These are phyloP conservation scores for Monosporozyma solicola DNA, from an alignment of 805 yeast species.

Conservation along the genomic window DNA sequence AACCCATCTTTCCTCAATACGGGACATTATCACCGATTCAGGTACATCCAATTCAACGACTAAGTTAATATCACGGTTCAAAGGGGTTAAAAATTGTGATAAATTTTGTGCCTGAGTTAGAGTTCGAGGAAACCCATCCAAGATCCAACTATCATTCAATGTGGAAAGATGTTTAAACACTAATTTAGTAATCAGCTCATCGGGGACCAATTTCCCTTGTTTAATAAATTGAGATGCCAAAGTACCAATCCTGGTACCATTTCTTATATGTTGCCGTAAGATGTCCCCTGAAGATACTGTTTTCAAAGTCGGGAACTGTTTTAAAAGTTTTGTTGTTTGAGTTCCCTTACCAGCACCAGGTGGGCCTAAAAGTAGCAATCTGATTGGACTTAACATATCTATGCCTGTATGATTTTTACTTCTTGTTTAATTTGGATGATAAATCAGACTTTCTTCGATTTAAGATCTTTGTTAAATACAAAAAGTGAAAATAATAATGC, in stretches of 20 bases:
- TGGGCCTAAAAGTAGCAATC: constrained; percentile 77
- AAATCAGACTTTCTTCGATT: not conserved
- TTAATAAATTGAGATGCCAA: constrained; percentile 49
- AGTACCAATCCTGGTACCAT: constrained; percentile 44
- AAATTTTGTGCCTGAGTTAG: constrained; percentile 57
- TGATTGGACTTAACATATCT: constrained; percentile 34
- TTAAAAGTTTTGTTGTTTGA: constrained; percentile 57
- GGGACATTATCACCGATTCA: constrained; percentile 65
- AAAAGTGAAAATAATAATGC: not conserved
- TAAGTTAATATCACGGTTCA: constrained; percentile 45
- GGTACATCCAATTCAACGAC: constrained; percentile 88
- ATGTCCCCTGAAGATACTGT: constrained; percentile 81
- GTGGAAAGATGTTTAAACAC: constrained; percentile 33
- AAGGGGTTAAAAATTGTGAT: constrained; percentile 34
- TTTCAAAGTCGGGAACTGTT: constrained; percentile 41
- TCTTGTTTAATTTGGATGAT: too few species aligned
- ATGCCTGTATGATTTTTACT: not conserved
- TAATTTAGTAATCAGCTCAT: constrained; percentile 47
- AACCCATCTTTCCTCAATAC: constrained; percentile 81
- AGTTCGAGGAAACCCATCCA: constrained; percentile 93
- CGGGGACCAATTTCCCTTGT: constrained; percentile 67
- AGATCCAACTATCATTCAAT: constrained; percentile 50
- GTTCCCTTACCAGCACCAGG: constrained; percentile 98
- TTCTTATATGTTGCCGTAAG: constrained; percentile 56
- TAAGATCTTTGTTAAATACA: not conserved